Conservation (phyloP, 495 filamentous ascomycete genomes). For the Aspergillus saccharolyticus region DNA sequence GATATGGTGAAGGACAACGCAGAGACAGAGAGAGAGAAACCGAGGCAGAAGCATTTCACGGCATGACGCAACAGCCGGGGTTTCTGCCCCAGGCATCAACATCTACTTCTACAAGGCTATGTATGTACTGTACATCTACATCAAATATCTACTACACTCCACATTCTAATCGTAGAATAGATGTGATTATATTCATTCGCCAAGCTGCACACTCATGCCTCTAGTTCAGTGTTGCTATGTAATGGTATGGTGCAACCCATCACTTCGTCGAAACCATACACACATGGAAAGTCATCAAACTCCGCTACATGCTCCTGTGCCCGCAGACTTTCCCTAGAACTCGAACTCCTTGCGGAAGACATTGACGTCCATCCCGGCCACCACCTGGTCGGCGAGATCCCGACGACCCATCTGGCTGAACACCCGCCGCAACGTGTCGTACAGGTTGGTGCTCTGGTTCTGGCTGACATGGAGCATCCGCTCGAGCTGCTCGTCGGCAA, state of each 20-base stretch:
- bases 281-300: not conserved
- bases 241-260: not conserved
- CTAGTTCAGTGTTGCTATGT: not conserved
- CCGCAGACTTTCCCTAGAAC: slow-evolving; percentile 41
- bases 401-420: slow-evolving; percentile 90
- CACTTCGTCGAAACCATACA: not conserved
- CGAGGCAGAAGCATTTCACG: not conserved
- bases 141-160: too few relatives aligned
- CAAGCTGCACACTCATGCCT: too few relatives aligned
- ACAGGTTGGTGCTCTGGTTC: slow-evolving; percentile 94
- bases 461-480: slow-evolving; percentile 69
- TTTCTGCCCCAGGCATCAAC: not conserved
- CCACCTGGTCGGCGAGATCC: slow-evolving; percentile 82
- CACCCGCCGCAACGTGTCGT: slow-evolving; percentile 86
- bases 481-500: slow-evolving; percentile 66
- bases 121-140: too few relatives aligned
- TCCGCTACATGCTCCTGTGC: not conserved
- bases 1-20: not conserved
- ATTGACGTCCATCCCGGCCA: slow-evolving; percentile 85
- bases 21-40: not conserved
- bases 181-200: too few relatives aligned
- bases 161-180: too few relatives aligned
- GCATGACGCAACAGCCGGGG: not conserved
- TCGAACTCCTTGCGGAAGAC: slow-evolving; percentile 78
- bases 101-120: too few relatives aligned